phyloP scores from a whole-genome alignment of 176 grass and related monocot genomes.

The Luzula sylvatica region DNA sequence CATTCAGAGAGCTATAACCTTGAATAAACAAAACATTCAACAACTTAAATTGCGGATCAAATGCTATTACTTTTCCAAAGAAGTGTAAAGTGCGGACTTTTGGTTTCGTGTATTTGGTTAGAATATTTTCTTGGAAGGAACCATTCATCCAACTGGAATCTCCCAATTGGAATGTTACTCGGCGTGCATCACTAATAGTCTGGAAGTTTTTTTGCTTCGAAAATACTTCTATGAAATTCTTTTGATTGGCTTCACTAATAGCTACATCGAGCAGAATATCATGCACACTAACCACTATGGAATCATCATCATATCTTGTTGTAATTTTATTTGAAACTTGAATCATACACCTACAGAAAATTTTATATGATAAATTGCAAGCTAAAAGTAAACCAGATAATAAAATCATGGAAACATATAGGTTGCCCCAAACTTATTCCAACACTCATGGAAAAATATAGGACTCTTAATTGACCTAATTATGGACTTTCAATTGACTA shows the following conservation, averaged over 20 bases:
- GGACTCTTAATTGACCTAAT: too few species aligned
- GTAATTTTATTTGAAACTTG: background rate
- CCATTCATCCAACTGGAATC: background rate
- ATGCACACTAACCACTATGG: background rate
- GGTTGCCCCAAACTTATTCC: too few species aligned
- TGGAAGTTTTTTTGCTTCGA: background rate
- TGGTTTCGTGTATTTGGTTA: too few species aligned
- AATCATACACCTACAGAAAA: background rate
- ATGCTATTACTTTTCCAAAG: background rate
- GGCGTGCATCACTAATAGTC: background rate
- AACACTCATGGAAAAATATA: too few species aligned
- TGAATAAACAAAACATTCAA: background rate
- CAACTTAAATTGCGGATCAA: background rate
- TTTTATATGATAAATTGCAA: too few species aligned
- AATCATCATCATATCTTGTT: background rate
- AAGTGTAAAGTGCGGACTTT: background rate
- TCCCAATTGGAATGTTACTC: background rate
- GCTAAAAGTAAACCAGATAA: too few species aligned
- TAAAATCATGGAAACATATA: too few species aligned
- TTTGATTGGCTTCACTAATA: background rate
- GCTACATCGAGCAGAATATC: background rate
- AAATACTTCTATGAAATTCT: background rate
- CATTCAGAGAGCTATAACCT: background rate
- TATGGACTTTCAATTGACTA: too few species aligned
- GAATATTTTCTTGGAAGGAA: background rate